Evolutionary conservation across 108 stramenopile species (phyloP).

Genomic region (Cyclostephanos invisitatus): DNA sequence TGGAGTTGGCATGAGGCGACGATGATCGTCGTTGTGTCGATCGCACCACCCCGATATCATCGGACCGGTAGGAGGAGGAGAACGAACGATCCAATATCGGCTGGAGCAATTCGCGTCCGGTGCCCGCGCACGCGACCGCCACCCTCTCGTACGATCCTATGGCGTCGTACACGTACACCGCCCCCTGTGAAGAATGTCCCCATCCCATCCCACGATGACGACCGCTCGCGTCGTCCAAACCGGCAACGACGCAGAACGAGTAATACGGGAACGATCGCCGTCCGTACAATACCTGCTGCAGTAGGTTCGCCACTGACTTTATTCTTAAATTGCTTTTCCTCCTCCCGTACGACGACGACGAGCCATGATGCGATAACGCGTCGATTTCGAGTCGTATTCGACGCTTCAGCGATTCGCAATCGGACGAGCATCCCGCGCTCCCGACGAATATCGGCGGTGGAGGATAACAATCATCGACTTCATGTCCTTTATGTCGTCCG

Average conservation of each 20-base stretch:
- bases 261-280: conserved; percentile 83
- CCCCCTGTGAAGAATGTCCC: conserved; percentile 30
- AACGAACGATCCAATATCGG: conserved; percentile 83
- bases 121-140: conserved; percentile 77
- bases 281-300: conserved; percentile 71
- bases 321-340: conserved; percentile 15
- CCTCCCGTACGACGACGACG: conserved; percentile 18
- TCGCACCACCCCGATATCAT: too few relatives aligned
- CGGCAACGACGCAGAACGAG: conserved; percentile 82
- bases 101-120: conserved; percentile 77
- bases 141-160: conserved; percentile 86
- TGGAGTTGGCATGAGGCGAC: too few relatives aligned
- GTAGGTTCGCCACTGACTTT: conserved; percentile 57
- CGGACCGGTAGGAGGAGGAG: conserved; percentile 16
- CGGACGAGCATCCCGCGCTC: conserved; percentile 75
- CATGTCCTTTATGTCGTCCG: neutral
- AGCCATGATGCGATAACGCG: conserved; percentile 12
- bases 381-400: conserved; percentile 61
- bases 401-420: conserved; percentile 75
- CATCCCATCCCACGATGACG: conserved; percentile 12
- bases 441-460: conserved; percentile 60
- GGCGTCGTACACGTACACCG: conserved; percentile 84
- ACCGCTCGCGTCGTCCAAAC: conserved; percentile 27
- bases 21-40: conserved; percentile 3
- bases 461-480: neutral